Percentiles rank a stretch among this genome's conserved stretches.
Conservation (phyloP, 306 rosid species). For the Sesbania bispinosa region DNA sequence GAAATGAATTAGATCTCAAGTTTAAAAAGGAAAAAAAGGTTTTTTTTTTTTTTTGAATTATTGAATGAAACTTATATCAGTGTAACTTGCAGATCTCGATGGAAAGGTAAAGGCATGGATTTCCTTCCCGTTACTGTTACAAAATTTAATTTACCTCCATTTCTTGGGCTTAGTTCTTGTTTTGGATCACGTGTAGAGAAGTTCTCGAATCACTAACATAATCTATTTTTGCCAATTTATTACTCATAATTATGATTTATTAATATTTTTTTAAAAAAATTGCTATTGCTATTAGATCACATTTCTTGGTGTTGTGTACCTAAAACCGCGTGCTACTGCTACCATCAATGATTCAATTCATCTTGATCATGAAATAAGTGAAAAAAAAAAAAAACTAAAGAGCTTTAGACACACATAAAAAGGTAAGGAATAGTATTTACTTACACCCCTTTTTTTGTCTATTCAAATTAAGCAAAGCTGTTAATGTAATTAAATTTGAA, state of each 20-base stretch:
- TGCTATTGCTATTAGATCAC: not conserved
- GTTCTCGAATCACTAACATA: not conserved
- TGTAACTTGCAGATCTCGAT: constrained; percentile 24
- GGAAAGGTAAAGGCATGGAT: not conserved
- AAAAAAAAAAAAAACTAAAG: not conserved
- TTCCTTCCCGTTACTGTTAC: not conserved
- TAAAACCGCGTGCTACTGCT: not conserved
- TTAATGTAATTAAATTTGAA: not conserved
- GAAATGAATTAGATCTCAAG: not conserved
- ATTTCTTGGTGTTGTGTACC: not conserved
- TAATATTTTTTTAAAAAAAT: too few relatives aligned
- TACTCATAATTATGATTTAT: too few relatives aligned
- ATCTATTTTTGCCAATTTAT: not conserved
- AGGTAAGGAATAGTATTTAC: not conserved
- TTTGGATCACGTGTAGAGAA: constrained; percentile 7
- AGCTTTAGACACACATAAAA: not conserved
- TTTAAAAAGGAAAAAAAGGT: not conserved
- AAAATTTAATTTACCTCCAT: not conserved
- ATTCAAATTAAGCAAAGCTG: not conserved
- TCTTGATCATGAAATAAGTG: not conserved
- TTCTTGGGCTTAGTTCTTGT: constrained; percentile 12
- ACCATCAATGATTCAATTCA: not conserved
- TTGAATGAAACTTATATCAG: not conserved
- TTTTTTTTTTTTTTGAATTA: not conserved
- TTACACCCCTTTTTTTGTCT: not conserved